Percentiles rank a stretch among this genome's conserved stretches.
These are phyloP conservation scores for Xerocomus minutiporus DNA, from an alignment of 1,284 basidiomycete species.

Conservation along the genomic window DNA sequence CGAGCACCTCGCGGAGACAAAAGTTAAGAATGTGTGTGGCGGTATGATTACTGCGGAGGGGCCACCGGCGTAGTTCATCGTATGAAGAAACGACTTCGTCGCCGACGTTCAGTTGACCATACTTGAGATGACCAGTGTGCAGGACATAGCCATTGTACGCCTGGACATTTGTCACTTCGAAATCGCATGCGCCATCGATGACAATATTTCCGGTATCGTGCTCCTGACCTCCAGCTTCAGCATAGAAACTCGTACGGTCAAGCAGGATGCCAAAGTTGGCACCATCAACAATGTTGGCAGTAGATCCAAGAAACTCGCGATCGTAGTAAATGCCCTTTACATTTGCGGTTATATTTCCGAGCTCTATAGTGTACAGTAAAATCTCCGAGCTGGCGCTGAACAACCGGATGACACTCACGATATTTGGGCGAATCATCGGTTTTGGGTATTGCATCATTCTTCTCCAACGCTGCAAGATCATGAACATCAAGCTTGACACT, in stretches of 20 bases:
- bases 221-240: slow-evolving; percentile 96
- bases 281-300: slow-evolving; percentile 58
- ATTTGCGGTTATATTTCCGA: slow-evolving; percentile 71
- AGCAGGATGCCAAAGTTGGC: slow-evolving; percentile 83
- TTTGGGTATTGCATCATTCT: slow-evolving; percentile 78
- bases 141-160: slow-evolving; percentile 82
- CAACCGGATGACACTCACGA: slow-evolving; percentile 40
- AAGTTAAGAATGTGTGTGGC: slow-evolving; percentile 98
- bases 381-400: background rate
- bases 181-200: slow-evolving; percentile 88
- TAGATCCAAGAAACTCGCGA: slow-evolving; percentile 72
- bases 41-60: slow-evolving; percentile 96
- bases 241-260: slow-evolving; percentile 96
- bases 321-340: slow-evolving; percentile 87
- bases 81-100: slow-evolving; percentile 72
- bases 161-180: slow-evolving; percentile 92
- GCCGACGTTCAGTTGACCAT: slow-evolving; percentile 63
- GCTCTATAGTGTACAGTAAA: slow-evolving; percentile 40
- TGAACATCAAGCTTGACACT: slow-evolving; percentile 93
- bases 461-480: slow-evolving; percentile 86
- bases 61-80: slow-evolving; percentile 91
- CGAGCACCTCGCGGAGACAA: slow-evolving; percentile 86
- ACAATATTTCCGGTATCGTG: slow-evolving; percentile 94
- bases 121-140: slow-evolving; percentile 86
- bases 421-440: slow-evolving; percentile 94